Evolutionary conservation across 2,329 filamentous ascomycete genomes (phyloP).

Genomic region (Neopestalotiopsis clavispora): DNA sequence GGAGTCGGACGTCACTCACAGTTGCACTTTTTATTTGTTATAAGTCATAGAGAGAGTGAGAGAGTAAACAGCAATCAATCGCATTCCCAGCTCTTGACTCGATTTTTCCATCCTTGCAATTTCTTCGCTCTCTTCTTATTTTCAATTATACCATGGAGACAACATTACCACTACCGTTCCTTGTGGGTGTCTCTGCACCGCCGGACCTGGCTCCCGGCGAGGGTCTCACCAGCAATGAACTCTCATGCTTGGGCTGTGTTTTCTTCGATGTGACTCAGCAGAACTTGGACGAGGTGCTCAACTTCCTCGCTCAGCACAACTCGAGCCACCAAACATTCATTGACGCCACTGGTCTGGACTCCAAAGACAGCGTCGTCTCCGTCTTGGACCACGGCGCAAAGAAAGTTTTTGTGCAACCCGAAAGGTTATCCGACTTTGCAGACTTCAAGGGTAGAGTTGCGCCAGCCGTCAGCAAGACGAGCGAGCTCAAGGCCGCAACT

Average conservation of each 20-base stretch:
- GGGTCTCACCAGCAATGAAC: constrained; percentile 61
- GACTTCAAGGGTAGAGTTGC: constrained; percentile 63
- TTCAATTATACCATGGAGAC: constrained; percentile 58
- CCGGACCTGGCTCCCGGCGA: constrained; percentile 52
- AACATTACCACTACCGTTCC: constrained; percentile 66
- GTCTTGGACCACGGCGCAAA: constrained; percentile 85
- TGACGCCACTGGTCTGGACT: constrained; percentile 73
- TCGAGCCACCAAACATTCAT: constrained; percentile 70
- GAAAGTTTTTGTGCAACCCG: constrained; percentile 79
- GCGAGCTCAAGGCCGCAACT: constrained; percentile 48
- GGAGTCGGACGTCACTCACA: constrained; percentile 7
- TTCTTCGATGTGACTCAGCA: constrained; percentile 57
- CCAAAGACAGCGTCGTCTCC: constrained; percentile 74
- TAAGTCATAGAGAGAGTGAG: neutral
- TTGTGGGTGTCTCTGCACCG: constrained; percentile 61
- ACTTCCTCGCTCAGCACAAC: constrained; percentile 54
- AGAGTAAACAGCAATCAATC: neutral
- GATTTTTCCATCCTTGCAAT: neutral
- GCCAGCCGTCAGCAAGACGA: constrained; percentile 52
- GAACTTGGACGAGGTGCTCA: constrained; percentile 46
- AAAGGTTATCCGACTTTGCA: constrained; percentile 65
- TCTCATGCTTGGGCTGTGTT: constrained; percentile 62
- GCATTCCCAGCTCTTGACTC: neutral
- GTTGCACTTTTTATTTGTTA: neutral
- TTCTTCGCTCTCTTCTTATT: neutral